These are phyloP conservation scores for Xylaria hypoxylon DNA, from an alignment of 2,329 filamentous ascomycete genomes.

Conservation along the genomic window DNA sequence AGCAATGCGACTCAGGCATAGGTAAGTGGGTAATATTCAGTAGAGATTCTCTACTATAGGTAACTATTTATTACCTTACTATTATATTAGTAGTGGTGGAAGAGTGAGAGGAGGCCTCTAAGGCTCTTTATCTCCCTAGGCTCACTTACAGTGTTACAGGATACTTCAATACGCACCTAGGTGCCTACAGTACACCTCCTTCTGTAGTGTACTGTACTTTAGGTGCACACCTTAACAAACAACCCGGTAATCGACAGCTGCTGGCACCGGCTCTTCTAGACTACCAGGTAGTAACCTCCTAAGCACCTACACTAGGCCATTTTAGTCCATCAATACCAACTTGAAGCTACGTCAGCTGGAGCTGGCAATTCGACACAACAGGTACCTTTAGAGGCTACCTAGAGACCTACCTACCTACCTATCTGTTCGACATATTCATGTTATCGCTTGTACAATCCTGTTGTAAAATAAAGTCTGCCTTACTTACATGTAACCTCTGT, in stretches of 20 bases:
- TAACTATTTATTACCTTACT: no score
- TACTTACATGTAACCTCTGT: slow-evolving; percentile 23
- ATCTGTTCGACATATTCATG: slow-evolving; percentile 4
- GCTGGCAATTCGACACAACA: slow-evolving; percentile 17
- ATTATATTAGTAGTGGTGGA: no score
- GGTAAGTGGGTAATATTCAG: no score
- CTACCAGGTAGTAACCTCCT: neutral
- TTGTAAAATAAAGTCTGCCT: slow-evolving; percentile 21
- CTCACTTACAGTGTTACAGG: no score
- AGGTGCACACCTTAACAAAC: no score
- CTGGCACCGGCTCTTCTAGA: slow-evolving; percentile 26
- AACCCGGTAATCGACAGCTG: neutral
- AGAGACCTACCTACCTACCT: neutral
- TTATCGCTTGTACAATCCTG: slow-evolving; percentile 18
- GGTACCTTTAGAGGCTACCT: neutral
- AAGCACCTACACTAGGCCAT: slow-evolving; percentile 2
- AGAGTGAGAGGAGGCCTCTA: no score
- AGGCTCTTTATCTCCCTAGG: no score
- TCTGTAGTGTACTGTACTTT: no score
- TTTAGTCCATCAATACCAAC: slow-evolving; percentile 21
- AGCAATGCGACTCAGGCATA: no score
- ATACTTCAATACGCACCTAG: no score
- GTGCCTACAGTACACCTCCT: no score
- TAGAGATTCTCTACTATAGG: no score
- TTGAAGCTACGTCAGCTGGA: slow-evolving; percentile 47